Percentiles rank a stretch among this genome's conserved stretches.
Evolutionary conservation across 495 filamentous ascomycete species (phyloP).

Genomic region (Aspergillus saccharolyticus): DNA sequence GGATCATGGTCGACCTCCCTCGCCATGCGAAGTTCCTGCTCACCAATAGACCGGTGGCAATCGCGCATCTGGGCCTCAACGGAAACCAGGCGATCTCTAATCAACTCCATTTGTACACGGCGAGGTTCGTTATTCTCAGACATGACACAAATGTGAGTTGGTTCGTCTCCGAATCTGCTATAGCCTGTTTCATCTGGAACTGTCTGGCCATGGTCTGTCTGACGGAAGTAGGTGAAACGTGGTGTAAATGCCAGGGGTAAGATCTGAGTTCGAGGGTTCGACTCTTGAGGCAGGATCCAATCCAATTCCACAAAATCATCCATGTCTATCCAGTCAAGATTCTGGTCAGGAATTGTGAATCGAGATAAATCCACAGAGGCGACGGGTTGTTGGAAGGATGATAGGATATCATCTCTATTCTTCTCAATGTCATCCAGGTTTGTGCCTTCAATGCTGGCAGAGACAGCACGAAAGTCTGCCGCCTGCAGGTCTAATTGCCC

Average conservation of each 20-base stretch:
- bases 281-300: conserved; percentile 87
- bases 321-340: conserved; percentile 96
- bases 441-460: conserved; percentile 79
- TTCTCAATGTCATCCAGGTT: conserved; percentile 66
- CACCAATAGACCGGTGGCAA: conserved; percentile 61
- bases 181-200: conserved; percentile 65
- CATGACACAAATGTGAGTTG: conserved; percentile 93
- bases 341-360: conserved; percentile 91
- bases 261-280: conserved; percentile 89
- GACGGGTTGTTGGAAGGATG: conserved; percentile 50
- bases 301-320: conserved; percentile 98
- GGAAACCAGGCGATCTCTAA: conserved; percentile 71
- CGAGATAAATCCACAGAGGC: conserved; percentile 68
- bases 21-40: conserved; percentile 59
- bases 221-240: conserved; percentile 92
- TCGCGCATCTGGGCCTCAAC: conserved; percentile 70
- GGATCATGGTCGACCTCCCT: conserved; percentile 48
- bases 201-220: conserved; percentile 81
- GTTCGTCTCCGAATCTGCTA: conserved; percentile 86
- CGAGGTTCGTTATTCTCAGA: conserved; percentile 88
- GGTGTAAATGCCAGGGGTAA: conserved; percentile 88
- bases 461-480: conserved; percentile 89
- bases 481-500: conserved; percentile 87
- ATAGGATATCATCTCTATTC: conserved; percentile 51
- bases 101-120: conserved; percentile 79